Conservation (phyloP, 2,329 filamentous ascomycete genomes). For the Penicillium sp. region DNA sequence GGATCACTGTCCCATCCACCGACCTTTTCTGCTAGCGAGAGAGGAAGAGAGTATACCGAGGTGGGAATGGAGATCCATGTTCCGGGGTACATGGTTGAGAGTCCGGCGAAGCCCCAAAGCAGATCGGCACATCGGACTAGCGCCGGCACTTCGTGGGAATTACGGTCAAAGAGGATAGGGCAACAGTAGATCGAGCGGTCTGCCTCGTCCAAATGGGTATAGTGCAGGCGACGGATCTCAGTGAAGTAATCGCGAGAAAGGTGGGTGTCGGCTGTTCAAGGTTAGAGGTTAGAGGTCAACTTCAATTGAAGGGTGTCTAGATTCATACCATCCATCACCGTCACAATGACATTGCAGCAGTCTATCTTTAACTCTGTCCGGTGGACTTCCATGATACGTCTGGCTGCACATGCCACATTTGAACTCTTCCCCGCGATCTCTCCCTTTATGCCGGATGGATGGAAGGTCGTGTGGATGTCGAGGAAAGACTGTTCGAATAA, state of each 20-base stretch:
- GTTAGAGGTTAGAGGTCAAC: background rate
- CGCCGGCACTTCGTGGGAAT: slow-evolving; percentile 69
- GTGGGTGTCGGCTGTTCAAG: slow-evolving; percentile 56
- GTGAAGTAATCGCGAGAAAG: slow-evolving; percentile 70
- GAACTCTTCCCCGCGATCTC: slow-evolving; percentile 76
- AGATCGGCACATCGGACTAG: slow-evolving; percentile 73
- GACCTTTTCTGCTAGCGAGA: slow-evolving; percentile 69
- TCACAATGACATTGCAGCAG: slow-evolving; percentile 67
- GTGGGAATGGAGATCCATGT: slow-evolving; percentile 71
- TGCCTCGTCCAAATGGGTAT: slow-evolving; percentile 46
- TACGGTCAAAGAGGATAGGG: slow-evolving; percentile 75
- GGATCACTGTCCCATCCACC: slow-evolving; percentile 73
- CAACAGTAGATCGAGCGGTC: slow-evolving; percentile 67
- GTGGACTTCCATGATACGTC: slow-evolving; percentile 30
- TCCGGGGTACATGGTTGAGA: slow-evolving; percentile 69
- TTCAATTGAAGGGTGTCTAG: background rate
- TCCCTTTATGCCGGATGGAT: slow-evolving; percentile 67
- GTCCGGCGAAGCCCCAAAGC: slow-evolving; percentile 71
- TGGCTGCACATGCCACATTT: slow-evolving; percentile 72
- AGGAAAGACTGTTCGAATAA: slow-evolving; percentile 69
- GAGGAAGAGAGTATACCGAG: slow-evolving; percentile 72
- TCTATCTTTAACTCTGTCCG: slow-evolving; percentile 23
- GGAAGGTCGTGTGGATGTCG: slow-evolving; percentile 68
- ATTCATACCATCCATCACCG: slow-evolving; percentile 69
- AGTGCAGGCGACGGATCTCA: slow-evolving; percentile 66